A percentile compares a stretch with the other conserved stretches of the same genome.
Evolutionary conservation across 2,329 filamentous ascomycete species (phyloP).

Genomic region (Aureobasidium sp.): DNA sequence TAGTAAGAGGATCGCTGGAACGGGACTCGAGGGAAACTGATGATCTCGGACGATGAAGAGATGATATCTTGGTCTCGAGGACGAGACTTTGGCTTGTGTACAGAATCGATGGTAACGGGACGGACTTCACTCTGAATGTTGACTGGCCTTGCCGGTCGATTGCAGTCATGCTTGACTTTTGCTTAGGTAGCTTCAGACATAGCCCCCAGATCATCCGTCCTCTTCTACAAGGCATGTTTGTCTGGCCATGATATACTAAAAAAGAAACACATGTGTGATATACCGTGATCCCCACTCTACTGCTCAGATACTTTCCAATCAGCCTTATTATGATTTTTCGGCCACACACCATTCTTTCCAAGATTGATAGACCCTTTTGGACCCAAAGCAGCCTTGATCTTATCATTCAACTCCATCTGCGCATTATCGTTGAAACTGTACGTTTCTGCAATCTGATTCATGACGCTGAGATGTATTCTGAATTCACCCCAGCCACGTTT

Average conservation of each 20-base stretch:
- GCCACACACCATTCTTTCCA: slow-evolving; percentile 54
- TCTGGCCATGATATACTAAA: too few relatives aligned
- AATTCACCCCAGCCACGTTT: slow-evolving; percentile 52
- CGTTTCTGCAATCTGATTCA: slow-evolving; percentile 51
- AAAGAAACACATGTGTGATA: too few relatives aligned
- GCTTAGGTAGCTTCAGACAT: too few relatives aligned
- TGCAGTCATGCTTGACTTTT: too few relatives aligned
- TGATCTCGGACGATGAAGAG: not conserved
- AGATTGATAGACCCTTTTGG: slow-evolving; percentile 54
- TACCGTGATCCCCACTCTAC: not conserved
- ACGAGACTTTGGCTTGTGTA: too few relatives aligned
- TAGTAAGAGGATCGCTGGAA: slow-evolving; percentile 6
- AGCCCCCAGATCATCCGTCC: too few relatives aligned
- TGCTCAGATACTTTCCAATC: slow-evolving; percentile 8
- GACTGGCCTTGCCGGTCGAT: too few relatives aligned
- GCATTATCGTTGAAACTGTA: slow-evolving; percentile 49
- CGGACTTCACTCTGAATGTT: not conserved
- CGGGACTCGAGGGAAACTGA: not conserved
- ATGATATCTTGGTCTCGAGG: not conserved
- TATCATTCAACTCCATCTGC: slow-evolving; percentile 48
- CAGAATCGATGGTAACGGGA: not conserved
- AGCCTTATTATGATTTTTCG: slow-evolving; percentile 22
- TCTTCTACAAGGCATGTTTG: too few relatives aligned
- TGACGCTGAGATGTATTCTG: slow-evolving; percentile 50
- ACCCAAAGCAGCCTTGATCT: slow-evolving; percentile 53